A percentile compares a stretch with the other conserved stretches of the same genome.
Conservation (phyloP, 305 asterid species). For the Fraxinus angustifolia region DNA sequence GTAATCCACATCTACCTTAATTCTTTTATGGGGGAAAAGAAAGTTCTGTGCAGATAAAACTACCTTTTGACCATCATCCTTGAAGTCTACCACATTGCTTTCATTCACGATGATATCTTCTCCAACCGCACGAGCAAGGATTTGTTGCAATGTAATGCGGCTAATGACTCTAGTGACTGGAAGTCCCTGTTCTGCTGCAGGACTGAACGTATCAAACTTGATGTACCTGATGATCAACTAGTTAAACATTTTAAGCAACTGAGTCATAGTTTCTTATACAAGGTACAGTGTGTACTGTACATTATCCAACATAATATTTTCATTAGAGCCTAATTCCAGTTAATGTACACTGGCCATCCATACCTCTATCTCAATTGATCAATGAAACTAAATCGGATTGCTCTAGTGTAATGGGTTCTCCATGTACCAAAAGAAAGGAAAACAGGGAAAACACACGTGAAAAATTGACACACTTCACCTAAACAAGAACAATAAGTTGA, state of each 20-base stretch:
- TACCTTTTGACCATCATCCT: slow-evolving; percentile 72
- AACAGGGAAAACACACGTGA: neutral
- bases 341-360: neutral
- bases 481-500: neutral
- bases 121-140: slow-evolving; percentile 85
- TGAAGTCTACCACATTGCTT: slow-evolving; percentile 69
- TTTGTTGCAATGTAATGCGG: slow-evolving; percentile 85
- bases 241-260: slow-evolving; percentile 26
- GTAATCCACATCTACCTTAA: neutral
- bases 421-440: neutral
- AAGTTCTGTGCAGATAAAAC: neutral
- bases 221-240: slow-evolving; percentile 59
- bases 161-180: slow-evolving; percentile 89
- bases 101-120: slow-evolving; percentile 65
- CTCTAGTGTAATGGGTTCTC: neutral
- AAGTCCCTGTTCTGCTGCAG: slow-evolving; percentile 84
- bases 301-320: neutral
- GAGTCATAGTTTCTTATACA: neutral
- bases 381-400: neutral
- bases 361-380: neutral
- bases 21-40: neutral
- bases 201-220: slow-evolving; percentile 95
- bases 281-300: neutral
- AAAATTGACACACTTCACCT: neutral
- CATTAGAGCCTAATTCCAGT: neutral